Base-by-base conservation (phyloP, 108 stramenopile species). In the Nannochloropsis gaditana region DNA sequence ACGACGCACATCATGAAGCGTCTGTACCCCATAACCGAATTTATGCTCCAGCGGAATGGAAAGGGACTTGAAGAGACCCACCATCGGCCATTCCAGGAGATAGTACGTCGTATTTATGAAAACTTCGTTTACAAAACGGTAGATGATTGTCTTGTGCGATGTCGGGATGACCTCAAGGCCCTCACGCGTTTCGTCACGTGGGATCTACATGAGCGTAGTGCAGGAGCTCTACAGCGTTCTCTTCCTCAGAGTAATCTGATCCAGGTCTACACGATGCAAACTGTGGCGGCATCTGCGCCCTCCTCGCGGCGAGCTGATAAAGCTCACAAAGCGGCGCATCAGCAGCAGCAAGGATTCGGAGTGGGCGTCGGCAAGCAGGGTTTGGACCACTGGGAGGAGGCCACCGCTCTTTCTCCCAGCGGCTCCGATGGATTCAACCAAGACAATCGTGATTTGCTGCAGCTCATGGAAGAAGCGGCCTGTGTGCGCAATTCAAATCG, bases 141-240 rank as follows among this genome's bases (percentile, higher is more conserved):
- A 80, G 93, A 95, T 21, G 88, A 89, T 42, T 84, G 83, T 43
- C 85, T 89, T 8, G 21, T 42, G n/a, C 85, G 93, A 50, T 96
- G 95, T 88, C 91, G 90, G 43, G 95, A 96, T 87, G 96, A 96
- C 89, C 85, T 96, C 50, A 93, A 90, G 59, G 93, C 95, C 41
- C 91, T 95, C 82, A 96, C 96, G 21, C 89, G 93, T 86, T 96
- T 94, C 83, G 95, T 96, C 21, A 96, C 96, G n/a, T 96, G 95
- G 95, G 95, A 96, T 89, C 91, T 96, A 50, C 92, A 95, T 90
- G 94, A 95, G 82, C 85, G 94, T 45, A 92, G 93, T 82, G 90
- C 93, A 47, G 94, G 94, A 79, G 94, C 94, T 44, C 93, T 95
- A 73, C 92, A 89, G 31, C 90, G 94, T 45, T 93, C 94, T 5